These are phyloP conservation scores for Biscogniauxia sp. DNA, from an alignment of 2,329 filamentous ascomycete genomes.

Conservation along the genomic window DNA sequence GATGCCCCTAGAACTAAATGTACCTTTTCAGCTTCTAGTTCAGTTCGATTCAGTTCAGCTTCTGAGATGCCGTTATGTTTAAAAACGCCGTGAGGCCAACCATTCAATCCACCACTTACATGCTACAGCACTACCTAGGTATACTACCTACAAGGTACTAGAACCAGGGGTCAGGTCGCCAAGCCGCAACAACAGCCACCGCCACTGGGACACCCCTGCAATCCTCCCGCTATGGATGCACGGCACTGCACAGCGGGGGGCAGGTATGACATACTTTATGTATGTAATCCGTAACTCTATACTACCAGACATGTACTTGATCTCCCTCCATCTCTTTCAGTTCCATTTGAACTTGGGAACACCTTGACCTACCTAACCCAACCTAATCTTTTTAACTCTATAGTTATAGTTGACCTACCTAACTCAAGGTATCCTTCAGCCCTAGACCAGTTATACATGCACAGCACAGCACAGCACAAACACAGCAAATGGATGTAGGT, in stretches of 20 bases:
- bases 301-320: no score
- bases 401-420: no score
- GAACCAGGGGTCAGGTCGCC: neutral
- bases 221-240: slow-evolving; percentile 7
- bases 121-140: no score
- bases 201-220: slow-evolving; percentile 12
- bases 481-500: no score
- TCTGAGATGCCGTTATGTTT: neutral
- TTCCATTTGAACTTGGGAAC: no score
- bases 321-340: no score
- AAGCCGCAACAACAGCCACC: neutral
- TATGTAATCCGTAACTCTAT: neutral
- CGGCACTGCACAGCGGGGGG: slow-evolving; percentile 1
- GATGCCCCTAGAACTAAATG: neutral
- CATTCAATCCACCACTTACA: neutral
- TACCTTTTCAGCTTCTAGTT: neutral
- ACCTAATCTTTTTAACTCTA: no score
- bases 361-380: no score
- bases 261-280: slow-evolving; percentile 3
- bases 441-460: neutral
- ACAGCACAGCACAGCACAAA: no score
- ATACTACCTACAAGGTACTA: neutral
- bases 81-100: neutral
- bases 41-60: neutral
- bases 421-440: neutral